Percentiles rank a stretch among this genome's conserved stretches.
These are phyloP conservation scores for Viridothelium virens DNA, from an alignment of 495 filamentous ascomycete species.

Conservation along the genomic window DNA sequence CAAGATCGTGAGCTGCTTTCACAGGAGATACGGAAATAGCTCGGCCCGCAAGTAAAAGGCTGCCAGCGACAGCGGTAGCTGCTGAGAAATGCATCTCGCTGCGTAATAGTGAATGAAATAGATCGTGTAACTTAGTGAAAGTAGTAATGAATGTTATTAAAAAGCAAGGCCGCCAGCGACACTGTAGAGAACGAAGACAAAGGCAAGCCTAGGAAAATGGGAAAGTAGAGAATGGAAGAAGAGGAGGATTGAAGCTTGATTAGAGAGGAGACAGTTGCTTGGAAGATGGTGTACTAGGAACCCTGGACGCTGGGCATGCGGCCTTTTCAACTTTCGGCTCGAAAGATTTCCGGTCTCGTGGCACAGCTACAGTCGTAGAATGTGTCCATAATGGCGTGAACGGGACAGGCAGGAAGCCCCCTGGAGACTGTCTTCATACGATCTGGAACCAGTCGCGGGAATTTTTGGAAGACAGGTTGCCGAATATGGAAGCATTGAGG, in stretches of 20 bases:
- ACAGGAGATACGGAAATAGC: constrained; percentile 5
- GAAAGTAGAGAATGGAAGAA: constrained; percentile 1
- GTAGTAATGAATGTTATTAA: constrained; percentile 7
- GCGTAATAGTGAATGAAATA: not conserved
- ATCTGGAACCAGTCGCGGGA: not conserved
- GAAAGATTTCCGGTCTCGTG: not conserved
- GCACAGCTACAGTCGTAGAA: not conserved
- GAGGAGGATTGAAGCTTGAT: not conserved
- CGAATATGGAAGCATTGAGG: not conserved
- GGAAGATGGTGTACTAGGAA: not conserved
- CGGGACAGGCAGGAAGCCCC: not conserved
- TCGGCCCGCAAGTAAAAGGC: constrained; percentile 4
- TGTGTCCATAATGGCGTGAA: not conserved
- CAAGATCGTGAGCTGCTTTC: constrained; percentile 7
- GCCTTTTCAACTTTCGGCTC: constrained; percentile 3
- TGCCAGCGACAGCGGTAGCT: constrained; percentile 7
- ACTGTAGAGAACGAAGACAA: constrained; percentile 6
- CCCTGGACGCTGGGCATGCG: not conserved
- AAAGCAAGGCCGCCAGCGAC: not conserved
- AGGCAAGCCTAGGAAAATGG: constrained; percentile 4
- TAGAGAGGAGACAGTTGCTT: not conserved
- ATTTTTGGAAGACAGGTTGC: constrained; percentile 1
- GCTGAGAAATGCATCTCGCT: not conserved
- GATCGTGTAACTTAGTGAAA: not conserved
- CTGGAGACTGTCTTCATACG: constrained; percentile 4